A percentile compares a stretch with the other conserved stretches of the same genome.
phyloP scores from a whole-genome alignment of 2,329 filamentous ascomycete genomes.

The Sordariomycetes sp. region DNA sequence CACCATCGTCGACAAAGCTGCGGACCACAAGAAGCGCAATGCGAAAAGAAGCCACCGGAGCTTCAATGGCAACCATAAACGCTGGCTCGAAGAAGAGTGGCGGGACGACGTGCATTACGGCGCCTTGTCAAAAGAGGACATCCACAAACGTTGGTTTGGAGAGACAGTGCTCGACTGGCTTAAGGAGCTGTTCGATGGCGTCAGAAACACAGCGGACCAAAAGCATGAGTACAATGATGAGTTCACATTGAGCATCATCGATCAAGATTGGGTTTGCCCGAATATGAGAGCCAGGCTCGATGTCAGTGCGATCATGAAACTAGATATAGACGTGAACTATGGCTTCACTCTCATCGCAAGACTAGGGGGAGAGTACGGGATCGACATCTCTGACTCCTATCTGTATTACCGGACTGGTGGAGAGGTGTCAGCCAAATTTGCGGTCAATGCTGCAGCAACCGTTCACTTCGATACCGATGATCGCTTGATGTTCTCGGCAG shows the following conservation, averaged over 20 bases:
- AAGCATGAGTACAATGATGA: constrained; percentile 12
- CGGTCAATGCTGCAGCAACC: constrained; percentile 14
- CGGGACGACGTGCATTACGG: constrained; percentile 21
- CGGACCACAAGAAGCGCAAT: constrained; percentile 3
- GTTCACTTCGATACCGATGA: constrained; percentile 10
- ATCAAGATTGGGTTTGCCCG: constrained; percentile 12
- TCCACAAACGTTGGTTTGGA: constrained; percentile 27
- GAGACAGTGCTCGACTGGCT: constrained; percentile 18
- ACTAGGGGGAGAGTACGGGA: constrained; percentile 11
- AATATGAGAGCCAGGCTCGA: constrained; percentile 9
- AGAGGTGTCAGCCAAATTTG: constrained; percentile 12
- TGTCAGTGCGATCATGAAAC: constrained; percentile 10
- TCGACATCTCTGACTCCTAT: constrained; percentile 12
- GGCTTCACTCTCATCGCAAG: constrained; percentile 17
- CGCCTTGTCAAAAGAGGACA: constrained; percentile 13
- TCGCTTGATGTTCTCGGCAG: constrained; percentile 11
- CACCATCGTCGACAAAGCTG: constrained; percentile 13
- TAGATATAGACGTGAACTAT: constrained; percentile 15
- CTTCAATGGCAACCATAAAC: constrained; percentile 17
- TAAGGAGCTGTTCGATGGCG: constrained; percentile 10
- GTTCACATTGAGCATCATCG: constrained; percentile 12
- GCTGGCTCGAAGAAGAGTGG: constrained; percentile 28
- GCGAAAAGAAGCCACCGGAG: constrained; percentile 17
- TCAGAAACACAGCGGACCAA: constrained; percentile 15
- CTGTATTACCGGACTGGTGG: constrained; percentile 15